Evolutionary conservation across 352 stramenopile genomes (phyloP), one percentile per base, ranked within the genome.

Genomic region (Globisporangium radiosum): DNA sequence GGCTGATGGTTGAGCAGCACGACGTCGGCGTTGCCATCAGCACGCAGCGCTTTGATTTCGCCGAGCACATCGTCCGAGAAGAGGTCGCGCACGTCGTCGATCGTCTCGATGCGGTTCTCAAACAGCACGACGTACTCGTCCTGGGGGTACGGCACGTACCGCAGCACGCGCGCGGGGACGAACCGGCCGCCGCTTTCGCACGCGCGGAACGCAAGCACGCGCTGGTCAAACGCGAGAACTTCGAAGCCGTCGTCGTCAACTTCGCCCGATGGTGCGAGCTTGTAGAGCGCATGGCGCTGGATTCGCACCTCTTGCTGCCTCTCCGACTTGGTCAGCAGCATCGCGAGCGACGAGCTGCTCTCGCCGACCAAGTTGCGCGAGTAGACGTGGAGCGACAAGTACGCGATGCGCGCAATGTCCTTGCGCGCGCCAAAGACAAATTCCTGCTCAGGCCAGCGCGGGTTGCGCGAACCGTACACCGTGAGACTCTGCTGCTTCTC

Each of bases 381-480:
- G 57, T 89, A 91, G 13, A 91, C 66, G 48, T 91, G 77, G 13
- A 91, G 66, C 6, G 81, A 87, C 37, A 91, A 57, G 50, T 89
- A 69, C 39, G 81, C 87, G 7, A 91, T 72, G 14, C 58, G 68
- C 25, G 72, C 53, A 5, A 89, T 68, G 33, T 75, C 71, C 48
- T 71, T 82, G 59, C 59, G 45, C 40, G 79, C 81, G 15, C 76
- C 78, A 58, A 91, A 88, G 1, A 85, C 64, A 56, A 89, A 88
- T 36, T 88, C 70, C 52, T 87, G 62, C 13, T 84, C 62, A 0
- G 78, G 81, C 81, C 81, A 91, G 36, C 66, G 68, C 14, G 81
- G 81, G 68, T 77, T 74, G 2, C 70, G 61, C 14, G 72, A 81
- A 9, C 78, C 73, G 52, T 89, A 91, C 7, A 91, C 78, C 9